Evolutionary conservation across 495 filamentous ascomycete genomes (phyloP).

Genomic region (Penicillium dipodomyicola): DNA sequence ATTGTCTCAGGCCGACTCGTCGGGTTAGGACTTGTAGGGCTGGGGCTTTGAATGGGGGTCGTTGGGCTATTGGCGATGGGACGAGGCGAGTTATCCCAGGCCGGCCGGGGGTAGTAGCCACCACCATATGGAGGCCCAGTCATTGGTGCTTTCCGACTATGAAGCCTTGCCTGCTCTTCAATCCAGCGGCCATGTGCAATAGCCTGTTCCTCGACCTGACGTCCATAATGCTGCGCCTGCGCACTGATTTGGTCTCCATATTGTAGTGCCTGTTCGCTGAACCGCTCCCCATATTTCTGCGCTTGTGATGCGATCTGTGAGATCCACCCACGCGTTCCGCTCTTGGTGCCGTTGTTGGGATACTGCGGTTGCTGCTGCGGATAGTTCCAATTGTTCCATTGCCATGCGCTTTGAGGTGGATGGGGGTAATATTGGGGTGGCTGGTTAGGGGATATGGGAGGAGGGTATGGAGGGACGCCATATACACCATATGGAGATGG

Average conservation of each 20-base stretch:
- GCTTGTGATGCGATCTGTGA: slow-evolving; percentile 38
- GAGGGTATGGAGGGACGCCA: slow-evolving; percentile 16
- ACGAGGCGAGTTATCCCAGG: slow-evolving; percentile 9
- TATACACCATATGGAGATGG: slow-evolving; percentile 21
- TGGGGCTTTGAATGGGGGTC: slow-evolving; percentile 2
- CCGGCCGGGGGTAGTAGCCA: slow-evolving; percentile 4
- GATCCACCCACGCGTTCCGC: slow-evolving; percentile 38
- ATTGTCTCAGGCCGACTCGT: not conserved
- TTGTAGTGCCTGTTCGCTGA: slow-evolving; percentile 40
- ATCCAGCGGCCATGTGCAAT: slow-evolving; percentile 43
- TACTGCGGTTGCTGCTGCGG: slow-evolving; percentile 29
- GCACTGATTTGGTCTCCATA: slow-evolving; percentile 45
- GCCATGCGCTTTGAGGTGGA: slow-evolving; percentile 30
- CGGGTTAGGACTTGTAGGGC: slow-evolving; percentile 6
- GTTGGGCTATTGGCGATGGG: not conserved
- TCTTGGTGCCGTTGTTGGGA: slow-evolving; percentile 24
- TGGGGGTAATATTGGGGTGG: slow-evolving; percentile 32
- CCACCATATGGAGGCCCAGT: not conserved
- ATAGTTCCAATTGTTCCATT: slow-evolving; percentile 34
- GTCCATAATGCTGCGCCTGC: slow-evolving; percentile 42
- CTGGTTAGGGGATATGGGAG: slow-evolving; percentile 20
- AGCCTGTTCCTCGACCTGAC: slow-evolving; percentile 44
- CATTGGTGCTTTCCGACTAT: slow-evolving; percentile 27
- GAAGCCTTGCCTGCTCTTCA: slow-evolving; percentile 39
- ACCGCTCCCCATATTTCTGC: slow-evolving; percentile 46